Evolutionary conservation across 805 yeast genomes (phyloP), one percentile per base, ranked within the genome.

Genomic region (Wickerhamiella bombiphila): DNA sequence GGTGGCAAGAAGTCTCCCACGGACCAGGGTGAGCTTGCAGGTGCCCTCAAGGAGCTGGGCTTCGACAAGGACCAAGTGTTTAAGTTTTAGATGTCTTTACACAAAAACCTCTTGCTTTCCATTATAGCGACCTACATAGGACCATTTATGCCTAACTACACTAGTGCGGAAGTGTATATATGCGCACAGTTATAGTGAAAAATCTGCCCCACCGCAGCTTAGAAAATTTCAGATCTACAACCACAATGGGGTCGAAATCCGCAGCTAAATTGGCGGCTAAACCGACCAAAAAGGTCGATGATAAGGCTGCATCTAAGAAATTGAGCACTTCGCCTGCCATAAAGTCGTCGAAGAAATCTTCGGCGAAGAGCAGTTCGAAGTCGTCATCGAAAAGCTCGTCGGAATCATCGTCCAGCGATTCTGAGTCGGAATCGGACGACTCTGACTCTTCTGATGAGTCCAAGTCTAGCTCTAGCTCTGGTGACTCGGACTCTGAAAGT

Each of bases 1-100:
- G 98, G 98, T 55, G 59, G 61, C 51, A 88, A 88, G 72, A 68
- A 63, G 34, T 75, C 91, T 36, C 93, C 94, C 50, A 52, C 76
- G 39, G 96, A 86, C 57, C 98, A 91, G 69, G 98, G 98, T 63
- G 94, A 81, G 63, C 71, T 91, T 41, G 66, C 76, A 21, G 98
- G 98, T 55, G 74, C 76, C 36, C 73, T 91, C 57, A 74, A 74
- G 52, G 96, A 88, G 33, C 70, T 91, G 48, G 96, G 96, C 38
- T 86, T 69, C 74, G 64, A 72, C 59, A 78, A 80, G 64, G 83
- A 79, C 41, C 75, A 80, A 53, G 97, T 91, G 38, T 88, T 72
- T 66, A 91, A 91, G 66, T 86, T 81, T 57, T 86, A 72, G 40
- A 48, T 39, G 42, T 24, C 30, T 42, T 43, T 37, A 36, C 28